phyloP scores from a whole-genome alignment of 192 early-diverging fungal genomes.

The Coemansia sp. region DNA sequence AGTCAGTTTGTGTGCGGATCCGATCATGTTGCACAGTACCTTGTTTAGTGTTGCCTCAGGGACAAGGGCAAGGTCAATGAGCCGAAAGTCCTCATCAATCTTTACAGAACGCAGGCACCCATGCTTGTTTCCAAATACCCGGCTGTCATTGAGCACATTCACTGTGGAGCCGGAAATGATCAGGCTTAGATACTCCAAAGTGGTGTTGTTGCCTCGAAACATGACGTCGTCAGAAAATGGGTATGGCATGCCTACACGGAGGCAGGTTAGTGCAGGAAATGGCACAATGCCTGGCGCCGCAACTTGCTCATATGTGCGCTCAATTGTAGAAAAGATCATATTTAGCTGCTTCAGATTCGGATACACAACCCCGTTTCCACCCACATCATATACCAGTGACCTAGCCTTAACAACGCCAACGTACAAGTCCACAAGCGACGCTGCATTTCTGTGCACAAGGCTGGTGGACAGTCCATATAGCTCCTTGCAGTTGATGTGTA shows the following conservation, averaged over 20 bases:
- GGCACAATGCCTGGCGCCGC: background rate
- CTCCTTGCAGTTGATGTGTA: too few relatives aligned
- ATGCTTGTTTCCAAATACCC: background rate
- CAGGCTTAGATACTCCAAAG: constrained; percentile 3
- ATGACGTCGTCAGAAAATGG: constrained; percentile 8
- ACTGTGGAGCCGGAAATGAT: too few relatives aligned
- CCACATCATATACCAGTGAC: background rate
- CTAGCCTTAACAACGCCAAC: background rate
- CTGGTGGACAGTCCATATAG: background rate
- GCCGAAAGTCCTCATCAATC: background rate
- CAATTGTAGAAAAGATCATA: background rate
- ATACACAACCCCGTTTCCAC: background rate
- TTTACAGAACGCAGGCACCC: background rate
- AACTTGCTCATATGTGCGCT: background rate
- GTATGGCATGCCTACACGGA: background rate
- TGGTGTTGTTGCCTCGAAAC: constrained; percentile 4
- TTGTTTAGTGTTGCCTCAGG: too few relatives aligned
- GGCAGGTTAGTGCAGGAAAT: background rate
- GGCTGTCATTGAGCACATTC: background rate
- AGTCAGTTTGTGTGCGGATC: background rate
- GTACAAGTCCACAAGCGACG: background rate
- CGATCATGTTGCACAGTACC: too few relatives aligned
- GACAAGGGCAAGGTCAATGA: background rate
- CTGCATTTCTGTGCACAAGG: background rate
- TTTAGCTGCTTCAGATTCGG: constrained; percentile 1